Evolutionary conservation across 2,329 filamentous ascomycete species (phyloP), one percentile per base, ranked within the genome.

Genomic region (Aspergillus neotritici): DNA sequence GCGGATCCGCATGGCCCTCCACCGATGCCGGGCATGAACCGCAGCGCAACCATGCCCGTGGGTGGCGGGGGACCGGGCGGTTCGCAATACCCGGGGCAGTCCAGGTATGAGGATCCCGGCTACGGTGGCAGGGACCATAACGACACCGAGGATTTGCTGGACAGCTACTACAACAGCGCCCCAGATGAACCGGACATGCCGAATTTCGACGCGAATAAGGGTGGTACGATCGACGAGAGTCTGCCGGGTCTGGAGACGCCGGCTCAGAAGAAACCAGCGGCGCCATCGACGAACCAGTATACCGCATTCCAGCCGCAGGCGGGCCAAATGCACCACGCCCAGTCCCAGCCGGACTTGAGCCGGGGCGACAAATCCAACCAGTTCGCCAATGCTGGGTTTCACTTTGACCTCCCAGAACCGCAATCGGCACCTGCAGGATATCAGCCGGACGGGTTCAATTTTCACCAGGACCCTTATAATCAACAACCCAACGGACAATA

Each of bases 391-490:
- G 62, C 86, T 54, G 73, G 79, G 2, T 85, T 84, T 7, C 75
- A 86, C 1, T 88, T 88, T 52, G 86, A 88, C 56, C 84, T 90
- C 76, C 81, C 79, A 2, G 56, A 59, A 10, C 4, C 40, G 8
- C 45, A 52, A 5, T 46, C 47, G 7, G 48, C 44, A 9, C 45
- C 46, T 28, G 31, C 40, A 29, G 47, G 49, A 11, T 45, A 51
- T 13, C 38, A 44, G 8, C 47, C 44, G 17, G 49, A 48, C n/a
- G 44, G 42, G 44, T 48, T 50, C 41, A 53, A 50, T 17, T 55
- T 57, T 38, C 51, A 30, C 3, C 53, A 55, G 11, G 48, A 53
- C 13, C 37, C 48, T 5, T 46, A 49, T 31, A 43, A 63, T 35
- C 50, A 51, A 7, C 49, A 55, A 15, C 41, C 49, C 1, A 45